Percentiles rank a stretch among this genome's conserved stretches.
Evolutionary conservation across 768 basidiomycete genomes (phyloP).

Genomic region (Tulasnella sp.): DNA sequence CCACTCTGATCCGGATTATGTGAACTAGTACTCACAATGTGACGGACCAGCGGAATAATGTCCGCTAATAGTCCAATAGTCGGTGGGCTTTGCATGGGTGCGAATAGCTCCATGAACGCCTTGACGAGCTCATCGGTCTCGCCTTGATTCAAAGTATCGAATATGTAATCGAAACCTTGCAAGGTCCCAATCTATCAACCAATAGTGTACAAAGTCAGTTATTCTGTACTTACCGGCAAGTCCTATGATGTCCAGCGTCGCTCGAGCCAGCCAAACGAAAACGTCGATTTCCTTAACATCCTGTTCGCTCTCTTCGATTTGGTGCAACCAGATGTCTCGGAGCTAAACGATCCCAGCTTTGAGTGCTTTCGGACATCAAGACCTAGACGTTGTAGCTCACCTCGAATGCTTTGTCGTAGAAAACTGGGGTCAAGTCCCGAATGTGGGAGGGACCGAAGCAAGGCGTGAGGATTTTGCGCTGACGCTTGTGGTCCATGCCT

Average conservation of each 20-base stretch:
- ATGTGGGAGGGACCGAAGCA: slow-evolving; percentile 52
- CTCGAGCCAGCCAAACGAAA: not conserved
- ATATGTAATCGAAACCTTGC: slow-evolving; percentile 29
- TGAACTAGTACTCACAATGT: not conserved
- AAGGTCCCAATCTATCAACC: not conserved
- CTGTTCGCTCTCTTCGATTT: not conserved
- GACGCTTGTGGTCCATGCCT: not conserved
- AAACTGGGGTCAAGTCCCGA: slow-evolving; percentile 44
- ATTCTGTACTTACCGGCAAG: slow-evolving; percentile 17
- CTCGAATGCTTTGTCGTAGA: slow-evolving; percentile 42
- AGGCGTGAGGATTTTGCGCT: slow-evolving; percentile 34
- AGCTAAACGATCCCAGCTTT: slow-evolving; percentile 35
- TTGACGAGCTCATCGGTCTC: slow-evolving; percentile 25
- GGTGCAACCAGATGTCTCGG: slow-evolving; percentile 1
- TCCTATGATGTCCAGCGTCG: slow-evolving; percentile 21
- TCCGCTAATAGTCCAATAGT: not conserved
- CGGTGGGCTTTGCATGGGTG: not conserved
- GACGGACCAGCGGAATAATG: not conserved
- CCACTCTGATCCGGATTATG: not conserved
- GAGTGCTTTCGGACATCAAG: slow-evolving; percentile 32
- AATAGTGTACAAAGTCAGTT: not conserved
- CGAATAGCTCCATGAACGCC: slow-evolving; percentile 24
- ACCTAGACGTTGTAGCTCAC: slow-evolving; percentile 47
- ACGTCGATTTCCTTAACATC: not conserved
- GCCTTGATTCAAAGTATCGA: slow-evolving; percentile 23